Percentiles rank a stretch among this genome's conserved stretches.
Evolutionary conservation across 257 asterid genomes (phyloP).

Genomic region (Solanum pennellii): DNA sequence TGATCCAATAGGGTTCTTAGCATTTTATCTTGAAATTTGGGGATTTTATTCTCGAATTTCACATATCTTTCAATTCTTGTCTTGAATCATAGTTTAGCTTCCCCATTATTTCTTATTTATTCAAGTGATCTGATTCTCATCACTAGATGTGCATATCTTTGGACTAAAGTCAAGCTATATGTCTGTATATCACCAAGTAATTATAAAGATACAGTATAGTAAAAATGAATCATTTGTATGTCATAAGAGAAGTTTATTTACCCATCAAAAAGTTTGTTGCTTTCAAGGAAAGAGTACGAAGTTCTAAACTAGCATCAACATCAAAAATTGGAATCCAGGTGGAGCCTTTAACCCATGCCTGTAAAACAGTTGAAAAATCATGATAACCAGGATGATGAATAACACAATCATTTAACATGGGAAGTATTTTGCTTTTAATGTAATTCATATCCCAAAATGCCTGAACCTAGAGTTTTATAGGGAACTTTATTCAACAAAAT

Average conservation of each 20-base stretch:
- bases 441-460: not conserved
- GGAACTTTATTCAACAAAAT: not conserved
- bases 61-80: not conserved
- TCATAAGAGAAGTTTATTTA: conserved; percentile 11
- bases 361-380: conserved; percentile 9
- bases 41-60: not conserved
- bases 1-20: not conserved
- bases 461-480: not conserved
- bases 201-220: not conserved
- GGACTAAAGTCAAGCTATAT: not conserved
- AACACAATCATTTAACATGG: not conserved
- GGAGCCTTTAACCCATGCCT: conserved; percentile 97
- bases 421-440: not conserved
- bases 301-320: conserved; percentile 51
- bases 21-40: not conserved
- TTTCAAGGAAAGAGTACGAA: conserved; percentile 60
- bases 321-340: conserved; percentile 89
- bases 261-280: conserved; percentile 74
- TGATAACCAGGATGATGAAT: not conserved
- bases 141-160: not conserved
- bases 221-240: not conserved
- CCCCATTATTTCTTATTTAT: not conserved
- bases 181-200: not conserved
- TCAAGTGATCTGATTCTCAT: not conserved
- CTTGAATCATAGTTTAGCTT: not conserved